Evolutionary conservation across 108 stramenopile species (phyloP), one percentile per base, ranked within the genome.

Genomic region (Conticribra guillardii): DNA sequence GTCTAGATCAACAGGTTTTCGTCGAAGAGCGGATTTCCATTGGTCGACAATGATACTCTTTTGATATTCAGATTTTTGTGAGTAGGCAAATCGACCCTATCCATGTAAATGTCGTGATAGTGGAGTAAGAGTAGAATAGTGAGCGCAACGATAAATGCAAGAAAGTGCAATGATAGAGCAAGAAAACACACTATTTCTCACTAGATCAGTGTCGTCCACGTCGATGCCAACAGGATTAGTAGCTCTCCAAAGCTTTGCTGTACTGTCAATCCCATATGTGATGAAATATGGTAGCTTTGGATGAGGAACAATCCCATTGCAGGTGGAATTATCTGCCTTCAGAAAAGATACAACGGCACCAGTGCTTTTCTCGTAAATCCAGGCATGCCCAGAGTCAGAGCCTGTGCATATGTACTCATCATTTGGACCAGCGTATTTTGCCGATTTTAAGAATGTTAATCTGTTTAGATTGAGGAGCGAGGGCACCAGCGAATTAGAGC

Each of bases 331-430:
- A 69, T 94, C 93, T 14, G 93, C 89, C 31, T 82, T 85, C 50
- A 91, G 55, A 9, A 90, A 76, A 19, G 88, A 87, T 24, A 87
- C 87, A 3, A 90, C 90, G 0, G 85, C 29, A 9, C 90, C 90
- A 1, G 82, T 84, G 8, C 63, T 45, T 46, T 71, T 71, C 26
- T 65, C 64, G 31, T 65, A 65, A 23, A 65, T 53, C 64, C 64
- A 65, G 4, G 64, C 64, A 78, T 85, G 85, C 1, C 93, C 93
- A 15, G 86, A 89, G 67, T 94, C 93, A 21, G 79, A 81, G 9
- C 93, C 93, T 16, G 93, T 91, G 71, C 88, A 89, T 33, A 94
- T 91, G 51, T 91, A 94, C 60, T 91, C 89, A 79, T 94, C 93
- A 34, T 75, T 69, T 0, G 90, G 90, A 15, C 90, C 90, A 4